A percentile compares a stretch with the other conserved stretches of the same genome.
These are phyloP conservation scores for Dichotomocladium elegans DNA, from an alignment of 371 early-diverging fungal species.

Conservation along the genomic window DNA sequence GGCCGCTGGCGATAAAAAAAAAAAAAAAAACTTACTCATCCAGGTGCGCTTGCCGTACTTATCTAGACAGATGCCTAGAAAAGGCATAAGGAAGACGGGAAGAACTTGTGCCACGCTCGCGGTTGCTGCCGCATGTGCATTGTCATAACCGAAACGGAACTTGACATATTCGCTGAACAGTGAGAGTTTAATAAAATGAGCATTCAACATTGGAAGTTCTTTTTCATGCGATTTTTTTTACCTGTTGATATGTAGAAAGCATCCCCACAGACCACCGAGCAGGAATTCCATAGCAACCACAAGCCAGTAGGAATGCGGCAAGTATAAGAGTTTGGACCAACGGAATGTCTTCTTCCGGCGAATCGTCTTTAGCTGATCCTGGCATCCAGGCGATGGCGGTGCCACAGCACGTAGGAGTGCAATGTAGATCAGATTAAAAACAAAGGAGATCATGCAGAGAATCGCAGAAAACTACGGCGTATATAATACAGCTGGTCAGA, in stretches of 20 bases:
- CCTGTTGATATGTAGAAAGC: conserved; percentile 70
- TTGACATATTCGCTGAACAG: conserved; percentile 57
- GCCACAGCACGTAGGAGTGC: conserved; percentile 31
- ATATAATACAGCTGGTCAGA: not conserved
- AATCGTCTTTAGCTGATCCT: conserved; percentile 38
- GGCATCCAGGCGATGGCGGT: conserved; percentile 7
- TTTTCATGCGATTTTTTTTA: conserved; percentile 10
- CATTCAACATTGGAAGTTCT: not conserved
- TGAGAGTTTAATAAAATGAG: not conserved
- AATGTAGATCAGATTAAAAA: conserved; percentile 61
- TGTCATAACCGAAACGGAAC: conserved; percentile 49
- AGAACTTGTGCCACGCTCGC: conserved; percentile 66
- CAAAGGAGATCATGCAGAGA: conserved; percentile 58
- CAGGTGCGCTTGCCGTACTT: conserved; percentile 55
- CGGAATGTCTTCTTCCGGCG: conserved; percentile 59
- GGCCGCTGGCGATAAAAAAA: not conserved
- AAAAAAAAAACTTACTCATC: conserved; percentile 37
- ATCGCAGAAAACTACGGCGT: conserved; percentile 55
- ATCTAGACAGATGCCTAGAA: conserved; percentile 63
- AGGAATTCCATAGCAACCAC: conserved; percentile 58
- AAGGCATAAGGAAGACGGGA: conserved; percentile 66
- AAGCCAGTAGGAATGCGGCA: conserved; percentile 68
- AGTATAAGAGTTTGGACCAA: conserved; percentile 48
- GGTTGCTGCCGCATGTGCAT: conserved; percentile 57
- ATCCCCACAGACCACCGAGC: conserved; percentile 71